Evolutionary conservation across 768 basidiomycete species (phyloP), one percentile per base, ranked within the genome.

Genomic region (Amanita rimosa): DNA sequence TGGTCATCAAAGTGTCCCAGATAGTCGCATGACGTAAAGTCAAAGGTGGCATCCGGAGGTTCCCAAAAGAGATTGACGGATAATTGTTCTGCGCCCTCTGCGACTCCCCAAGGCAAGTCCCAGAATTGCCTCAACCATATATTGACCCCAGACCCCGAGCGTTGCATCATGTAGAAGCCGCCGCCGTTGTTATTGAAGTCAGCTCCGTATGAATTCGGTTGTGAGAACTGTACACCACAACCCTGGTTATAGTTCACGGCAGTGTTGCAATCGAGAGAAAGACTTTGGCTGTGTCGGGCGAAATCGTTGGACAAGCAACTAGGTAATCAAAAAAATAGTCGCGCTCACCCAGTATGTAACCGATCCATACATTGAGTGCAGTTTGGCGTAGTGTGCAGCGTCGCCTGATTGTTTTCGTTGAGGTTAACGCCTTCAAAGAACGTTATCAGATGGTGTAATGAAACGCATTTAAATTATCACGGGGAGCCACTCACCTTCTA

Each of bases 71-170:
- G 3, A 36, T 57, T 54, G 2, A 52, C 43, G 2, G 33, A 16
- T 17, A 53, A 7, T 9, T 41, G 11, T 4, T 34, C 27, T 3
- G 37, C 44, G 16, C 52, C 56, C 27, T 60, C 34, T 17, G 56
- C 56, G 52, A 78, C 60, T 50, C 67, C 67, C 50, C 48, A 26
- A n/a, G 49, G 49, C 9, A 58, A 22, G 51, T 72, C 70, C 57
- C 67, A 53, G 35, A 79, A 65, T 10, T 74, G 57, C 76, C 77
- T 82, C 59, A 79, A 84, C 76, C 79, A 87, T 26, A 83, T 59
- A 46, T 66, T 70, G 35, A 85, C 66, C 19, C 79, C 78, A 2
- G 60, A 62, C 0, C 42, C 48, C 21, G 69, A 65, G 35, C 73
- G 70, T 51, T 64, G 57, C 68, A 81, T 67, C 42, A 67, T 79